Evolutionary conservation across 176 grass and related monocot species (phyloP), one percentile per base, ranked within the genome.

Genomic region (Puccinellia tenuiflora): DNA sequence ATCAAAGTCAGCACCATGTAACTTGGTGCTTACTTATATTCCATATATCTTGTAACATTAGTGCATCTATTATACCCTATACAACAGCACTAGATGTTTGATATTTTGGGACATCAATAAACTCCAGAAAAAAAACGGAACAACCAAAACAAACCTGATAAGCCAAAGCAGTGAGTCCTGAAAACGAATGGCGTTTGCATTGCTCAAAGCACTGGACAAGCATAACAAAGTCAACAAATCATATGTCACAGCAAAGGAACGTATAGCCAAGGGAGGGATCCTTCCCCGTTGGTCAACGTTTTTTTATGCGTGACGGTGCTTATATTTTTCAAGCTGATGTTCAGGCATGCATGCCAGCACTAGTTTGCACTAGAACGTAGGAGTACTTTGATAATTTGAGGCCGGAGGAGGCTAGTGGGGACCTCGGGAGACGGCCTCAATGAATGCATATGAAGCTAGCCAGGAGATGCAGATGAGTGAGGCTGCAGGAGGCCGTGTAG

Each of bases 111-210:
- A 57, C 43, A 72, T 40, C 50, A 82, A 73, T 20, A 16, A 56
- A 56, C 34, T 38, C 34, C 70, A 39, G 30, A 35, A 83, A 73
- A 62, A 46, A 17, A 10, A 53, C 78, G 30, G 18, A 76, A 74
- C 20, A 53, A n/a, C 14, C 57, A 79, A 76, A 88, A 68, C 79
- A 86, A 88, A 94, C 94, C 88, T 90, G 81, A 94, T 79, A 80
- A 89, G 86, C 95, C 95, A 97, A 52, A 97, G 85, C 80, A 94
- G 79, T 51, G 92, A 83, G 52, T 97, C 95, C 63, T 97, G 88
- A 67, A 88, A 91, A 76, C 90, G 84, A 60, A 91, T 68, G 79
- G 86, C 54, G 84, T 87, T 88, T 59, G 88, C 86, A 85, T 91
- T 85, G 92, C 61, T 87, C 84, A 94, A 90, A 45, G 81, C 79